A percentile compares a stretch with the other conserved stretches of the same genome.
Conservation (phyloP, 768 basidiomycete species). For the Mrakia gelida region DNA sequence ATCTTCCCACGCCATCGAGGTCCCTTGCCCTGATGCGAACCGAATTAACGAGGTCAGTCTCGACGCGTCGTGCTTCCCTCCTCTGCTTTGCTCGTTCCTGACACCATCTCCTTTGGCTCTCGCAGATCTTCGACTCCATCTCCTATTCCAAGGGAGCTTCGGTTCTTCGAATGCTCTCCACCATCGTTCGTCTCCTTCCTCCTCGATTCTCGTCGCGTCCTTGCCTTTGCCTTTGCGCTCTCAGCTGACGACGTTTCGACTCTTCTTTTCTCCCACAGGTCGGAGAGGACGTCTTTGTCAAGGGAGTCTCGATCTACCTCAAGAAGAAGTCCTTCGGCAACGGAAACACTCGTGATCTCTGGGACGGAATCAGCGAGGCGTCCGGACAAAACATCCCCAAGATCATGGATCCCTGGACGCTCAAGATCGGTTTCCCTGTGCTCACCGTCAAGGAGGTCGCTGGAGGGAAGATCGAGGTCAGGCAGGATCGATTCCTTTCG, state of each 20-base stretch:
- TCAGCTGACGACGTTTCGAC: too few relatives aligned
- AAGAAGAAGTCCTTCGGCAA: conserved; percentile 82
- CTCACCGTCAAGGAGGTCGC: conserved; percentile 70
- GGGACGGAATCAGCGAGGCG: conserved; percentile 74
- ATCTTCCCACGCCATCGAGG: conserved; percentile 89
- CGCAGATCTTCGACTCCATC: conserved; percentile 67
- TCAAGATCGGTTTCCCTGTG: conserved; percentile 85
- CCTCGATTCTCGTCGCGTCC: too few relatives aligned
- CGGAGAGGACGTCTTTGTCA: conserved; percentile 80
- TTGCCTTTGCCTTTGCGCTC: too few relatives aligned
- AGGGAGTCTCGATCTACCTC: conserved; percentile 85
- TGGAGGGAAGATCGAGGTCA: conserved; percentile 63
- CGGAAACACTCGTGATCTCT: conserved; percentile 78
- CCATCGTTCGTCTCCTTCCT: conserved; percentile 49
- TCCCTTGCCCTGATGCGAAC: conserved; percentile 79
- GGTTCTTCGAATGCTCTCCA: conserved; percentile 91
- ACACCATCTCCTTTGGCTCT: too few relatives aligned
- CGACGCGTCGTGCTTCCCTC: conserved; percentile 68
- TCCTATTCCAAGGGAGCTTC: conserved; percentile 75
- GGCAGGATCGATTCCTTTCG: conserved; percentile 88
- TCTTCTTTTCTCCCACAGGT: conserved; percentile 38
- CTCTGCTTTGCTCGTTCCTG: conserved; percentile 73
- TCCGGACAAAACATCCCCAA: conserved; percentile 66
- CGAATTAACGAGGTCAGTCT: conserved; percentile 74
- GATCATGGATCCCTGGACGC: conserved; percentile 89